Evolutionary conservation across 805 yeast genomes (phyloP).

Genomic region (Kazachstania psychrophila): DNA sequence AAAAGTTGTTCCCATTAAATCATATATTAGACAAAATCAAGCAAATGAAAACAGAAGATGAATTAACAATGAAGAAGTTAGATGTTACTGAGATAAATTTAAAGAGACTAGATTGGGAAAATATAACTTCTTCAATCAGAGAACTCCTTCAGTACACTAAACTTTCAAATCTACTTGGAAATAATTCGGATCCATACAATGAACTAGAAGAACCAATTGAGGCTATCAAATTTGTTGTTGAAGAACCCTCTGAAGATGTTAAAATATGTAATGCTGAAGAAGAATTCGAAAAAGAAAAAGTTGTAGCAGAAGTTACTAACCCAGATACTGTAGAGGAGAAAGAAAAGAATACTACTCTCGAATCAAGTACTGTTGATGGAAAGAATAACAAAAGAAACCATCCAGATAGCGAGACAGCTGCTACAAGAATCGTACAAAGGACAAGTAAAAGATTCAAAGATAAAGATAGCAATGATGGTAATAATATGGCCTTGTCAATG

Average conservation of each 20-base stretch:
- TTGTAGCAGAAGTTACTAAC: not conserved
- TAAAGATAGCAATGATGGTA: constrained; percentile 5
- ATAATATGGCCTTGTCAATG: not conserved
- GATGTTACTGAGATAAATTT: constrained; percentile 21
- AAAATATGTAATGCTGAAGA: constrained; percentile 6
- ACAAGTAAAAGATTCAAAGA: constrained; percentile 35
- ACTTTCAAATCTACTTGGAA: constrained; percentile 23
- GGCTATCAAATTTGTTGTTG: constrained; percentile 30
- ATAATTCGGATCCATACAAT: constrained; percentile 43
- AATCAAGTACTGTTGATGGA: constrained; percentile 16
- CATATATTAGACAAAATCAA: constrained; percentile 29
- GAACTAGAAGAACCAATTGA: constrained; percentile 43
- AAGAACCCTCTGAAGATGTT: constrained; percentile 3
- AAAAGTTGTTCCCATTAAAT: not conserved
- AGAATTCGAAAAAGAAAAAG: constrained; percentile 9
- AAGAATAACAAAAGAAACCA: constrained; percentile 15
- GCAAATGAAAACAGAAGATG: constrained; percentile 30
- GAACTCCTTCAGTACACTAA: constrained; percentile 34
- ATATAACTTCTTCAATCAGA: constrained; percentile 19
- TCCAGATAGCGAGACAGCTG: constrained; percentile 9
- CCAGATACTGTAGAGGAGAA: constrained; percentile 5
- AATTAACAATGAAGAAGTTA: constrained; percentile 31
- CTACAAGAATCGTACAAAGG: constrained; percentile 25
- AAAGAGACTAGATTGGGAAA: constrained; percentile 25
- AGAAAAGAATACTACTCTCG: too few relatives aligned